phyloP scores from a whole-genome alignment of 2,329 filamentous ascomycete genomes.

The Ilyonectria robusta region DNA sequence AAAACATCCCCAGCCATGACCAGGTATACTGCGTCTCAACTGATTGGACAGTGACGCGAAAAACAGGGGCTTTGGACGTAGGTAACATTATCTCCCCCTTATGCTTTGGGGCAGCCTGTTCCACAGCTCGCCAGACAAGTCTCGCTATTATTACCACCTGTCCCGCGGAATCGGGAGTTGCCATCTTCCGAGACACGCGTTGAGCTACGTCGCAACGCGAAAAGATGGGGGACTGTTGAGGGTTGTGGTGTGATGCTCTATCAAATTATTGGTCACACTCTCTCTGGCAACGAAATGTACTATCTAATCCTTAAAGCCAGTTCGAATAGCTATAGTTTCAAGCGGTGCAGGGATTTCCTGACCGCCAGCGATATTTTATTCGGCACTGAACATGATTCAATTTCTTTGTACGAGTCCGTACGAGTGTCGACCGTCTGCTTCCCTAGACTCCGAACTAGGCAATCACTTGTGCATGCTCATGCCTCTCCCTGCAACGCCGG shows the following conservation, averaged over 20 bases:
- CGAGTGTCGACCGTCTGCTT: too few species aligned
- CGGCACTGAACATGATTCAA: too few species aligned
- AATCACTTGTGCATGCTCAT: too few species aligned
- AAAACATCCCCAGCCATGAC: neutral
- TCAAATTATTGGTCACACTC: neutral
- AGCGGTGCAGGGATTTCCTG: too few species aligned
- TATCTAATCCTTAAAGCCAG: neutral
- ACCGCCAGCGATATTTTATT: too few species aligned
- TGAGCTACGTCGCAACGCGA: neutral
- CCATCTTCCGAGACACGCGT: neutral
- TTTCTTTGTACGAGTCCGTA: too few species aligned
- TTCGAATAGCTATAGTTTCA: too few species aligned
- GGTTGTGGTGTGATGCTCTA: neutral
- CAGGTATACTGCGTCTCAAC: neutral
- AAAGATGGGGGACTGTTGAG: neutral
- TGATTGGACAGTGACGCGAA: neutral
- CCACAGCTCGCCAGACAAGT: neutral
- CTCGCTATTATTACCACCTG: too few species aligned
- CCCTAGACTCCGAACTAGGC: too few species aligned
- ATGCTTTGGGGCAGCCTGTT: slow-evolving; percentile 4
- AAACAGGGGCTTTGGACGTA: neutral
- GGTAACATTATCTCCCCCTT: neutral
- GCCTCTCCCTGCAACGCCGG: too few species aligned
- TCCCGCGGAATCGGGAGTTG: neutral
- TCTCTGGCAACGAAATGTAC: neutral